Conservation (phyloP, 129 eudicot species). For the Solidago caesia region DNA sequence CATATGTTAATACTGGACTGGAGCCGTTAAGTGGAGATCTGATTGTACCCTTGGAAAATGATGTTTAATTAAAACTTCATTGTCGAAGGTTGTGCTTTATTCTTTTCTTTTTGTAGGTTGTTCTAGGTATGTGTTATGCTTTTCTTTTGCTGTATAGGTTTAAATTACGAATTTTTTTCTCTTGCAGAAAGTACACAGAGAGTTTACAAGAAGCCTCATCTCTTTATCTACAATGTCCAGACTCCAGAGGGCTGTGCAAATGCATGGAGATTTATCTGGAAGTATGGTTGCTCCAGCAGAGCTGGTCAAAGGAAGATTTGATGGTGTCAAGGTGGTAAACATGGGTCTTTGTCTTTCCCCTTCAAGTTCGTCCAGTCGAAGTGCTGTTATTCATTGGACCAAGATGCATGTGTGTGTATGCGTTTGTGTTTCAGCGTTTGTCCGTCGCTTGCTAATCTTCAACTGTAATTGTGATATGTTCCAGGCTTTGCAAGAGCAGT, state of each 20-base stretch:
- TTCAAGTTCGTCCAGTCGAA: neutral
- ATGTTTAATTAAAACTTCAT: constrained; percentile 56
- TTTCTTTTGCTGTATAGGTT: neutral
- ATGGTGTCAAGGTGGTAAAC: constrained; percentile 64
- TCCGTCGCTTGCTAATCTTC: neutral
- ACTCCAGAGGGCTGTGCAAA: constrained; percentile 45
- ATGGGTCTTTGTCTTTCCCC: constrained; percentile 2
- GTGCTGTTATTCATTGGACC: neutral
- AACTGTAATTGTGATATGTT: neutral
- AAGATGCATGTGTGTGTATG: neutral
- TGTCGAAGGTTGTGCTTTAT: constrained; percentile 60
- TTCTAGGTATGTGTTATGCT: neutral
- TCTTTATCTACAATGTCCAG: constrained; percentile 53
- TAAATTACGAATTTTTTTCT: neutral
- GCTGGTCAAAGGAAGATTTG: constrained; percentile 66
- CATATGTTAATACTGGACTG: constrained; percentile 45
- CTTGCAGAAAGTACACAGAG: constrained; percentile 70
- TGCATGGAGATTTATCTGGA: constrained; percentile 50
- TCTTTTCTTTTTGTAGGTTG: neutral
- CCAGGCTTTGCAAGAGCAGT: constrained; percentile 61
- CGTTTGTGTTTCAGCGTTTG: too few species aligned
- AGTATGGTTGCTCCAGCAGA: constrained; percentile 45
- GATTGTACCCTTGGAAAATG: constrained; percentile 52
- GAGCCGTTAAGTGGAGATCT: constrained; percentile 60
- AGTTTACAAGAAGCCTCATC: constrained; percentile 51